Base-by-base conservation (phyloP, 768 basidiomycete species). In the Leccinum subtestaceum region DNA sequence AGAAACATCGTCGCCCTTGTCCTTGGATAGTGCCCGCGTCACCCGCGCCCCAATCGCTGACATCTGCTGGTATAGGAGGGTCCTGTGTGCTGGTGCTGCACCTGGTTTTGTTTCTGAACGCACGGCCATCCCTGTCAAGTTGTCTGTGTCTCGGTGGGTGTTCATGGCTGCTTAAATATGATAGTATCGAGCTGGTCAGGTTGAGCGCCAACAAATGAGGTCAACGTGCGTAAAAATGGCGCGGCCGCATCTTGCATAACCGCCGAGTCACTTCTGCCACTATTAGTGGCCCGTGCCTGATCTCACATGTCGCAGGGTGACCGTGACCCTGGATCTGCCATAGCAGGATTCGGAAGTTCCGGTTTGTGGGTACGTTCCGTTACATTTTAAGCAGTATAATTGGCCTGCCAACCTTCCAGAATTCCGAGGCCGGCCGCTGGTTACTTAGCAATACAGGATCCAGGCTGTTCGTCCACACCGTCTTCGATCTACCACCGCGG, bases 31-130 rank as follows among this genome's bases (percentile, higher is more conserved):
- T 49, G 57, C 59, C 40, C 40, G 59, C 1, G 65, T 48, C 56
- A 69, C 6, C 11, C 65, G 59, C 8, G 60, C 58, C 15, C 67
- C 65, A 10, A 67, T 64, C 23, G 58, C 64, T 19, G 67, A 50
- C 55, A 67, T 61, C 29, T 67, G 60, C 52, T 64, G 62, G 9
- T 64, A 51, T 40, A 69, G 46, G n/a, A 43, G n/a, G 3, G 56
- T 52, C 48, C 43, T 46, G 19, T 62, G 66, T 2, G 58, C 12
- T n/a, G 53, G 66, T 9, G 60, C 12, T 17, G 55, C 1, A n/a
- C 27, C 25, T n/a, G 48, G 21, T 57, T 51, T 59, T 34, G 56
- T 10, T 31, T 57, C 63, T 31, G 60, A 48, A n/a, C 10, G 10
- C 17, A 40, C 1, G 17, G 52, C 23, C 66, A 68, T 67, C 2